Conservation (phyloP, 225 moss, liverwort and hornwort species). For the Marchantia paleacea region DNA sequence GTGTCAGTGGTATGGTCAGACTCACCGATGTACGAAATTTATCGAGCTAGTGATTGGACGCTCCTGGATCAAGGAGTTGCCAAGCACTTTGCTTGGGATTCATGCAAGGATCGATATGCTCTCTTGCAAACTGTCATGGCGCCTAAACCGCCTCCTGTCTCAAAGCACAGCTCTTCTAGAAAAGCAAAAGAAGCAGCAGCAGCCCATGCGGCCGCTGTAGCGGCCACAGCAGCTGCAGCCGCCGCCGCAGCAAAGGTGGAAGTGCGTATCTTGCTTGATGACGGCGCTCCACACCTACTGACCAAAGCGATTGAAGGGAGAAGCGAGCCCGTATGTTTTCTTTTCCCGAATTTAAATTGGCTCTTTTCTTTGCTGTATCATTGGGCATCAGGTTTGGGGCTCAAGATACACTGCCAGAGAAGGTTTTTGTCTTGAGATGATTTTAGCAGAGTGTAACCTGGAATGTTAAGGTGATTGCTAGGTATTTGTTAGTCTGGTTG, state of each 20-base stretch:
- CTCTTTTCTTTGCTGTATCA: background rate
- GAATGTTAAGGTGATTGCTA: background rate
- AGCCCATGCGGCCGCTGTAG: conserved; percentile 72
- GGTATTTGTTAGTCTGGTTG: background rate
- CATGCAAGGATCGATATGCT: conserved; percentile 96
- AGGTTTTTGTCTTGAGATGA: background rate
- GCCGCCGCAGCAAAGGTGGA: conserved; percentile 92
- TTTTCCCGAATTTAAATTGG: background rate
- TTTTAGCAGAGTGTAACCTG: background rate
- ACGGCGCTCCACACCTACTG: conserved; percentile 79
- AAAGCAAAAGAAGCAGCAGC: conserved; percentile 98
- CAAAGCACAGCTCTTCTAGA: conserved; percentile 78
- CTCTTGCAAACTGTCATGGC: conserved; percentile 67
- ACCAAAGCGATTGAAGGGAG: conserved; percentile 84
- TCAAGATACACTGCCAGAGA: background rate
- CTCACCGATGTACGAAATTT: conserved; percentile 81
- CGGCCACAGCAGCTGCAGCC: conserved; percentile 74
- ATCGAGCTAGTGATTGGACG: conserved; percentile 74
- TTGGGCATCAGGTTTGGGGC: background rate
- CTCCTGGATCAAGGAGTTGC: conserved; percentile 71
- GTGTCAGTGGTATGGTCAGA: conserved; percentile 95
- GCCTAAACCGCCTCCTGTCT: conserved; percentile 66
- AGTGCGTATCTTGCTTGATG: conserved; percentile 85
- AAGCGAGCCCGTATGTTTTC: conserved; percentile 71
- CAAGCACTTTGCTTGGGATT: conserved; percentile 95